Evolutionary conservation across 148 eudicot genomes (phyloP), one percentile per base, ranked within the genome.

Genomic region (Salicornia ramosissima): DNA sequence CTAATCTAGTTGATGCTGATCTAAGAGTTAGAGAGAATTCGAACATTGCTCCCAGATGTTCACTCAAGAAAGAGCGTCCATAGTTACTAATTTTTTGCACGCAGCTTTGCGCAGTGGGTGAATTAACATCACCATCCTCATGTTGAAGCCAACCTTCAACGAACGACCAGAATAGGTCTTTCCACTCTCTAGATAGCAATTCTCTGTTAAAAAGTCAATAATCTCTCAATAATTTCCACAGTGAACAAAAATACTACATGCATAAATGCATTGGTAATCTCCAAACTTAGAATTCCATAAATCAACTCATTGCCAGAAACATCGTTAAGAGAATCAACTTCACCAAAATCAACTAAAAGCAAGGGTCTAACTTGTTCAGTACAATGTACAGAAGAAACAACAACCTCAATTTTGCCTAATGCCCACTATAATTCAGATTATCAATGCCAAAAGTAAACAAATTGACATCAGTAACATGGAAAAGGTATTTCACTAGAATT

Each of bases 1-100:
- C 97, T 86, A 94, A 62, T 80, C 85, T 83, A 75, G 99, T 90
- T 16, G 99, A 94, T 75, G 99, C 82, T 73, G 99, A 90, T 69
- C 99, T 87, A 65, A 94, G 90, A 68, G 85, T 82, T 52, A 94
- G 86, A 71, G 99, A 91, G 64, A 87, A 86, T 71, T 94, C 99
- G 74, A 91, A 94, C 50, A 94, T 72, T 26, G 99, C 82, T 55
- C 86, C 87, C 49, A 91, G 80, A 69, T 77, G 83, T 70, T 85
- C 90, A 68, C 85, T 83, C 47, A 94, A 70, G 43, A 90, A 75
- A 68, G 93, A 82, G 49, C 82, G 81, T 58, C 96, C 99, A 83
- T 67, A 73, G 30, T 85, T 74, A 63, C 83, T 66, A 73, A 94
- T 88, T 77, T 82, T 82, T 74, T 61, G 74, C 54, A 94, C 74